A percentile compares a stretch with the other conserved stretches of the same genome.
Conservation (phyloP, 1,284 basidiomycete genomes). For the Malassezia psittaci region DNA sequence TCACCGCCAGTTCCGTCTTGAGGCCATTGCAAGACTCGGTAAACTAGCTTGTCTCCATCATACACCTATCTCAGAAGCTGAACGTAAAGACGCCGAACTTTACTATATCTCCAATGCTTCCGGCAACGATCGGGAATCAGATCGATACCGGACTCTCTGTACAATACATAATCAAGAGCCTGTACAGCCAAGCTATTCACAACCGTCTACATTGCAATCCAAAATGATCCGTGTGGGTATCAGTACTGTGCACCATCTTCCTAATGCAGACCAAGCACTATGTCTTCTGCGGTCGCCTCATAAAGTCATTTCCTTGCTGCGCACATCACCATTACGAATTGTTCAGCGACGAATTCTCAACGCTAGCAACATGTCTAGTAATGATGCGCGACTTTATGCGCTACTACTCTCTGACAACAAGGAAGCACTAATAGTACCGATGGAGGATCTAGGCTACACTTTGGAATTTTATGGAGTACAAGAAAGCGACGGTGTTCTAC, state of each 20-base stretch:
- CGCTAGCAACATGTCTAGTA: constrained; percentile 7
- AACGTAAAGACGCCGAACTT: constrained; percentile 74
- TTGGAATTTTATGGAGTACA: constrained; percentile 27
- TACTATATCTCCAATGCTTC: constrained; percentile 48
- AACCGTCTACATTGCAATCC: constrained; percentile 1
- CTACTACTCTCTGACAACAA: constrained; percentile 11
- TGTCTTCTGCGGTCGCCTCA: neutral
- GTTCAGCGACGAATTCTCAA: constrained; percentile 18
- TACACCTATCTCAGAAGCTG: constrained; percentile 58
- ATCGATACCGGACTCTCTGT: constrained; percentile 5
- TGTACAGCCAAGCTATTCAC: neutral
- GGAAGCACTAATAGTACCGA: constrained; percentile 18
- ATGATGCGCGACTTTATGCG: constrained; percentile 21
- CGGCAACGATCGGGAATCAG: neutral
- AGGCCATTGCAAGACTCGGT: constrained; percentile 64
- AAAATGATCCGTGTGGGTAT: constrained; percentile 1
- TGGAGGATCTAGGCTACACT: constrained; percentile 21
- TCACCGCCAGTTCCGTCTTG: constrained; percentile 52
- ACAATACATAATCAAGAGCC: neutral
- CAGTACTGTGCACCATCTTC: neutral
- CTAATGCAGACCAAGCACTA: constrained; percentile 2
- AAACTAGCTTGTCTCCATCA: constrained; percentile 61
- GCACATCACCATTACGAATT: constrained; percentile 26
- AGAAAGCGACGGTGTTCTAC: constrained; percentile 7
- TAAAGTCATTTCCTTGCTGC: constrained; percentile 11